These are phyloP conservation scores for Candida verbasci DNA, from an alignment of 805 yeast species.

Conservation along the genomic window DNA sequence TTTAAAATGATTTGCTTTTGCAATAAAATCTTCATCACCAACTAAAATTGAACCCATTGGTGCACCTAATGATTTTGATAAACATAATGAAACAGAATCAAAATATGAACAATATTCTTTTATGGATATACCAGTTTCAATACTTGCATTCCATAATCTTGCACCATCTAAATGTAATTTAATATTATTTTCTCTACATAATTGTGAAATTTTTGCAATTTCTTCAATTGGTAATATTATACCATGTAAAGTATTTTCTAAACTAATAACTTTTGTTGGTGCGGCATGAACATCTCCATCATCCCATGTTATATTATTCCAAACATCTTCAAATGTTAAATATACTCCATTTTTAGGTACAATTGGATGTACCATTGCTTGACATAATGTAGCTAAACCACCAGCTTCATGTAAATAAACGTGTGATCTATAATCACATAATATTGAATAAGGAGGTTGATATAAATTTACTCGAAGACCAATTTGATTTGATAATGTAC, in stretches of 20 bases:
- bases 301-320: constrained; percentile 35
- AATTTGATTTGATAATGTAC: constrained; percentile 40
- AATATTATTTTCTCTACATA: constrained; percentile 29
- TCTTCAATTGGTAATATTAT: constrained; percentile 38
- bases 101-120: constrained; percentile 36
- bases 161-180: constrained; percentile 42
- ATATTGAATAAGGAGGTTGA: constrained; percentile 39
- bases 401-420: constrained; percentile 39
- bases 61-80: constrained; percentile 40
- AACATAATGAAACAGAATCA: constrained; percentile 40
- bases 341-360: constrained; percentile 30
- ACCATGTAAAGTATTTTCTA: constrained; percentile 43
- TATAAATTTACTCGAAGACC: constrained; percentile 33
- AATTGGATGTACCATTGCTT: constrained; percentile 39
- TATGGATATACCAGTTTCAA: constrained; percentile 35
- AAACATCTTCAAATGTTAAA: constrained; percentile 34
- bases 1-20: constrained; percentile 41
- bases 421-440: constrained; percentile 37
- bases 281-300: constrained; percentile 43
- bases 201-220: constrained; percentile 30
- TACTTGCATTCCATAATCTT: constrained; percentile 41
- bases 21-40: constrained; percentile 24
- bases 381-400: constrained; percentile 39
- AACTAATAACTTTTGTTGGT: constrained; percentile 40
- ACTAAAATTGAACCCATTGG: constrained; percentile 42